Evolutionary conservation across 2,329 filamentous ascomycete species (phyloP).

Genomic region (Trichoderma brevicompactum): DNA sequence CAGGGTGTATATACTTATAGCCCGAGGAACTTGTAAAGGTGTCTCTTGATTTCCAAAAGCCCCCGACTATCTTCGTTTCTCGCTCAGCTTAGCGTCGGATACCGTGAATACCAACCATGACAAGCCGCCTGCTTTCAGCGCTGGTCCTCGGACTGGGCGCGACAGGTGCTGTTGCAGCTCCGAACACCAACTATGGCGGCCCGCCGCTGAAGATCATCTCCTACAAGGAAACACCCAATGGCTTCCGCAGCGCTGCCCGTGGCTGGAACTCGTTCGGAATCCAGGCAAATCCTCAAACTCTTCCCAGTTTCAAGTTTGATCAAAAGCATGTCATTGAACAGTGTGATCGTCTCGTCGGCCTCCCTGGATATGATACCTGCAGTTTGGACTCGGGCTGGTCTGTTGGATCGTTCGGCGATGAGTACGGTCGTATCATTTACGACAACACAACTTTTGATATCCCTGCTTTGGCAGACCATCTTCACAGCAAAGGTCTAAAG

Average conservation of each 20-base stretch:
- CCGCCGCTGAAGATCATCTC: conserved; percentile 30
- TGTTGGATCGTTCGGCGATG: conserved; percentile 32
- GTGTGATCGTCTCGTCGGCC: conserved; percentile 30
- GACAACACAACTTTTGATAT: conserved; percentile 31
- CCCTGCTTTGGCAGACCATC: conserved; percentile 30
- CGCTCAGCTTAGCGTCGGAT: not conserved
- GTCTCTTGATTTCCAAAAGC: too few relatives aligned
- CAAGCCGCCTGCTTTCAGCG: conserved; percentile 18
- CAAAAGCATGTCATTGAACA: conserved; percentile 32
- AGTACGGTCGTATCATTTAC: conserved; percentile 32
- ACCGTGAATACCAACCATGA: not conserved
- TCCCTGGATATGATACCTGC: conserved; percentile 31
- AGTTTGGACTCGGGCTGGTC: conserved; percentile 34
- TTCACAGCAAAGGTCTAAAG: conserved; percentile 32
- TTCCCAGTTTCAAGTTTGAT: conserved; percentile 30
- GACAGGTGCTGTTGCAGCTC: conserved; percentile 21
- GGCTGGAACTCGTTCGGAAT: conserved; percentile 34
- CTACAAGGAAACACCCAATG: conserved; percentile 30
- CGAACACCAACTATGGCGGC: conserved; percentile 8
- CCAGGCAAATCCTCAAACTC: conserved; percentile 29
- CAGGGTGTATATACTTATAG: not conserved
- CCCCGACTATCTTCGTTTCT: not conserved
- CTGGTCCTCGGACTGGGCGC: conserved; percentile 22
- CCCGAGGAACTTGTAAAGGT: not conserved
- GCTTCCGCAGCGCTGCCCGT: conserved; percentile 30